Conservation (phyloP, 1,284 basidiomycete genomes). For the Heimioporus punctisporus region DNA sequence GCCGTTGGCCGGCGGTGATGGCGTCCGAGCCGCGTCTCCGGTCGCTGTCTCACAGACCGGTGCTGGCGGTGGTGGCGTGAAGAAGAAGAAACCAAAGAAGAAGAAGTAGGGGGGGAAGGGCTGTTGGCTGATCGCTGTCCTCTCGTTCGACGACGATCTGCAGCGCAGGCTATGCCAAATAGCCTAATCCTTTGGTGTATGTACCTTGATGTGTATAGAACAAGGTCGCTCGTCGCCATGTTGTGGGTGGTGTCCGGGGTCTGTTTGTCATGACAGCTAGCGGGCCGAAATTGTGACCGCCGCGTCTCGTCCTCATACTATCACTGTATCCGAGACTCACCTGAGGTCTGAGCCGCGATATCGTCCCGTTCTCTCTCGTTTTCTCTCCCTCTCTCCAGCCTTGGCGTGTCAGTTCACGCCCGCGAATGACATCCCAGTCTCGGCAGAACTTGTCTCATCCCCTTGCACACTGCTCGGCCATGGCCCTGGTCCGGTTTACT, state of each 20-base stretch:
- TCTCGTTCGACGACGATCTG: no score
- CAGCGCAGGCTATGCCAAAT: no score
- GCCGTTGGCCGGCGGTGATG: constrained; percentile 16
- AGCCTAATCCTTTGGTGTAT: no score
- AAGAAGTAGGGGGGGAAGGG: constrained; percentile 48
- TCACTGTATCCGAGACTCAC: constrained; percentile 21
- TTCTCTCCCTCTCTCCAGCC: not conserved
- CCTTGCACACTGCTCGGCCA: constrained; percentile 31
- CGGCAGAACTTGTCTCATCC: constrained; percentile 22
- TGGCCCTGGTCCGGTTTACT: constrained; percentile 58
- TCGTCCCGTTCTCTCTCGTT: constrained; percentile 11
- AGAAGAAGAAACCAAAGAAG: constrained; percentile 60
- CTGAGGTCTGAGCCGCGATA: constrained; percentile 15
- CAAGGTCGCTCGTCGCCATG: constrained; percentile 3
- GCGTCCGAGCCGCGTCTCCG: constrained; percentile 29
- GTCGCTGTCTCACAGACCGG: constrained; percentile 27
- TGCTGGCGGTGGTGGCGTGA: constrained; percentile 40
- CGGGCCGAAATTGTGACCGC: not conserved
- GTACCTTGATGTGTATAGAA: constrained; percentile 1
- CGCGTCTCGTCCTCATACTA: constrained; percentile 3
- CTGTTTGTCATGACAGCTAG: constrained; percentile 8
- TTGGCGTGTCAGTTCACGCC: constrained; percentile 5
- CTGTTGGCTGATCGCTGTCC: no score
- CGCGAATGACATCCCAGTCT: constrained; percentile 3
- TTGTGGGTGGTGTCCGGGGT: constrained; percentile 20